Percentiles rank a stretch among this genome's conserved stretches.
Evolutionary conservation across 768 basidiomycete genomes (phyloP).

Genomic region (Amanita subjunquillea): DNA sequence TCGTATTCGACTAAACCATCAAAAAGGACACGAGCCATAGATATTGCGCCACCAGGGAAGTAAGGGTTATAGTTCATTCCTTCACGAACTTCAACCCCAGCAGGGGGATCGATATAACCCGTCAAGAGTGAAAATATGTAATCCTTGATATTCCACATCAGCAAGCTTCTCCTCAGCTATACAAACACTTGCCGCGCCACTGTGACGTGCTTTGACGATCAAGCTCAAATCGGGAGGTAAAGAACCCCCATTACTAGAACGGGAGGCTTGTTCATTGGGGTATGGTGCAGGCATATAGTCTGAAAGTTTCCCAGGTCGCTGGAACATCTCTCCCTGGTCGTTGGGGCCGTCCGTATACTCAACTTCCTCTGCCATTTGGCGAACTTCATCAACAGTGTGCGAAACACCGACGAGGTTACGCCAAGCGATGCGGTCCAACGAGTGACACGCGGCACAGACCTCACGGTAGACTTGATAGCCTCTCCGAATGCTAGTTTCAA

Average conservation of each 20-base stretch:
- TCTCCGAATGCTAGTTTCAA: slow-evolving; percentile 68
- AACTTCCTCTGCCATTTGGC: slow-evolving; percentile 89
- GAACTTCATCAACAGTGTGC: slow-evolving; percentile 85
- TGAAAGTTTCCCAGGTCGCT: slow-evolving; percentile 94
- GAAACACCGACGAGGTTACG: slow-evolving; percentile 98
- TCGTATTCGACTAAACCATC: slow-evolving; percentile 96
- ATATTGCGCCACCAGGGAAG: slow-evolving; percentile 98
- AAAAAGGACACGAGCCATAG: slow-evolving; percentile 95
- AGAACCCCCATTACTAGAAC: slow-evolving; percentile 89
- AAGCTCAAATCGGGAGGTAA: slow-evolving; percentile 95
- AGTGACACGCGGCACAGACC: slow-evolving; percentile 98
- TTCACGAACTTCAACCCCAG: slow-evolving; percentile 89
- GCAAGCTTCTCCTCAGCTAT: background rate
- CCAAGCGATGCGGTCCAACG: slow-evolving; percentile 98
- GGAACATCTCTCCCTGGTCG: slow-evolving; percentile 95
- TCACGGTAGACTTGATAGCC: slow-evolving; percentile 98
- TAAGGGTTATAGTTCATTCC: slow-evolving; percentile 99
- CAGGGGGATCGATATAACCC: slow-evolving; percentile 93
- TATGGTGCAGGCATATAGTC: slow-evolving; percentile 96
- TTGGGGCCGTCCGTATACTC: slow-evolving; percentile 97
- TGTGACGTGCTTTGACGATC: slow-evolving; percentile 97
- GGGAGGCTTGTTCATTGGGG: slow-evolving; percentile 95
- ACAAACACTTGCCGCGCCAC: slow-evolving; percentile 70
- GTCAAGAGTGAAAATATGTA: slow-evolving; percentile 96
- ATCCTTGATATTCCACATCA: slow-evolving; percentile 42